Percentiles rank a stretch among this genome's conserved stretches.
Conservation (phyloP, 768 basidiomycete species). For the Floccularia luteovirens region DNA sequence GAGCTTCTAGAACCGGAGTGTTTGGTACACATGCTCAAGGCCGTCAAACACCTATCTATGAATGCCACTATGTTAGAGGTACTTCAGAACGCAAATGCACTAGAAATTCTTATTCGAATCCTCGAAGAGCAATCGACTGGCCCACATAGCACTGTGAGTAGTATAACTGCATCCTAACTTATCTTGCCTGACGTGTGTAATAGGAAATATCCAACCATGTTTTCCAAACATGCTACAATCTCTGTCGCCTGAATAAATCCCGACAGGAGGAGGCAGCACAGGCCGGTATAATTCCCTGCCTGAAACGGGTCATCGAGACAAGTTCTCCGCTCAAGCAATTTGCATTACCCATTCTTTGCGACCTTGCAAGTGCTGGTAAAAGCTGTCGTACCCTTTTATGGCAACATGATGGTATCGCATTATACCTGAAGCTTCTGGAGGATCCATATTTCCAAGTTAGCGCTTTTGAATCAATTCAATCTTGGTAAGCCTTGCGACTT, state of each 20-base stretch:
- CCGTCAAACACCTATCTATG: conserved; percentile 95
- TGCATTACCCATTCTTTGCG: conserved; percentile 93
- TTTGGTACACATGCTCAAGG: conserved; percentile 85
- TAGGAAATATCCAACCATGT: conserved; percentile 97
- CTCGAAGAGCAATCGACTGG: conserved; percentile 77
- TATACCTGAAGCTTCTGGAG: conserved; percentile 73
- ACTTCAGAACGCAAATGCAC: conserved; percentile 91
- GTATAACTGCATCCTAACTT: neutral
- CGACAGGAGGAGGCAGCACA: conserved; percentile 97
- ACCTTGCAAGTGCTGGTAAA: conserved; percentile 92
- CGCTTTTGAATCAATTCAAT: conserved; percentile 82
- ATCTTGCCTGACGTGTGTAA: neutral
- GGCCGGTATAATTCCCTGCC: conserved; percentile 87
- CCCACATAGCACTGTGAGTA: conserved; percentile 70
- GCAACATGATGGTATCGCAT: conserved; percentile 84
- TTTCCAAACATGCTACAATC: conserved; percentile 95
- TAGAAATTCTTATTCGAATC: conserved; percentile 84
- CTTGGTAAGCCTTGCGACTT: conserved; percentile 54
- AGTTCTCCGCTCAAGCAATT: conserved; percentile 95
- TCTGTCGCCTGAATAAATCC: conserved; percentile 89
- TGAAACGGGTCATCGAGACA: conserved; percentile 82
- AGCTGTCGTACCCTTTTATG: conserved; percentile 83
- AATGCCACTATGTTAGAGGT: conserved; percentile 85
- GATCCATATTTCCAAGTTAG: conserved; percentile 92
- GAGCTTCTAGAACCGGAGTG: conserved; percentile 83